Evolutionary conservation across 768 basidiomycete genomes (phyloP), one percentile per base, ranked within the genome.

Genomic region (Leccinum truebloodii): DNA sequence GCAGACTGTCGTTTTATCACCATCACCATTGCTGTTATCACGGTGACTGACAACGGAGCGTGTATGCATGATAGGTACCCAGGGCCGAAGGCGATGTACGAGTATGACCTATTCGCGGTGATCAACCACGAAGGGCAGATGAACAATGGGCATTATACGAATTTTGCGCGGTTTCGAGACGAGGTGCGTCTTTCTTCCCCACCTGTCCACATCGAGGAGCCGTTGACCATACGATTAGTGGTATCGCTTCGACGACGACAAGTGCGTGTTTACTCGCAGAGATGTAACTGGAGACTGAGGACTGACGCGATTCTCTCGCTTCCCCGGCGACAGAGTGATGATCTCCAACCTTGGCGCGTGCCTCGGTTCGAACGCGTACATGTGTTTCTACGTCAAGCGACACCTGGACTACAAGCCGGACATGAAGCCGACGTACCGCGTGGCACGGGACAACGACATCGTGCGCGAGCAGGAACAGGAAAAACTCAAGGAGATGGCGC

Each of bases 161-260:
- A 89, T 71, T 95, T 83, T 72, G 88, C 90, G 16, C 83, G 92
- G 26, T 93, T 86, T 67, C 84, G 88, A 58, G 90, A 96, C 67
- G 93, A 94, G 77, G 90, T 92, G 64, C 61, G 88, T 77, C 28
- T n/a, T 24, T 39, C 35, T 37, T 13, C 3, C 18, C 39, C 3
- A 8, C 9, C 2, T 16, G 24, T 44, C 20, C 41, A n/a, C 41
- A 44, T n/a, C 41, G 18, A 0, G 8, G 50, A 4, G 18, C 16
- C 9, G 22, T 39, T 54, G 22, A 59, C 60, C 18, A 32, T 32
- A 18, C 44, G 32, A 20, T 24, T 18, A 95, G 88, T 98, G 94
- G 94, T 96, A 91, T 76, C 88, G 88, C 24, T 94, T 94, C 73
- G 94, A 97, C 72, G 95, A 97, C 69, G 94, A 95, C 67, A 96